Evolutionary conservation across 108 stramenopile genomes (phyloP), one percentile per base, ranked within the genome.

Genomic region (Nannochloropsis granulata): DNA sequence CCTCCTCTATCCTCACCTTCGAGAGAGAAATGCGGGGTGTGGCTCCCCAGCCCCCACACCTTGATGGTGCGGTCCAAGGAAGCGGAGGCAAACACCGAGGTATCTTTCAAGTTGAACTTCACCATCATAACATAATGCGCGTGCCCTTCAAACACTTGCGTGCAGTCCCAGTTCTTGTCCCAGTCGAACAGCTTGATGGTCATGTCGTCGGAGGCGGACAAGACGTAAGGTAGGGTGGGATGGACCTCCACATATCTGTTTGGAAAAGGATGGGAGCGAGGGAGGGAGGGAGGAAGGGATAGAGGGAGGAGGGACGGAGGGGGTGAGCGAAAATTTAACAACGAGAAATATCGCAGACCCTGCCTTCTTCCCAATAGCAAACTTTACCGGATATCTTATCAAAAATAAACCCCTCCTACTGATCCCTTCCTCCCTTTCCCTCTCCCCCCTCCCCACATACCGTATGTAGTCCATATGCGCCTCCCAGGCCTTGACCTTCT

Each of bases 71-170:
- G 88, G 93, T 99, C 98, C 86, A 99, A 92, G 82, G 94, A 94
- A 23, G 98, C 98, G 23, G 92, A 93, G 13, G 98, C 98, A 84
- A 99, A 99, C 56, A 97, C 98, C 85, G 98, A 98, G 83, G 96
- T 95, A 90, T 99, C 98, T 92, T 97, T 97, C 82, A 96, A 97
- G 89, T 99, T 99, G 92, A 98, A 95, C 89, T 95, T 95, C 85
- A 97, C 94, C 94, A 96, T 95, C 98, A 99, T 99, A 82, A 99
- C 98, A 83, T 98, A 99, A 86, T 99, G 98, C 13, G 94, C 91
- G 91, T 99, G 98, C 45, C 98, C 98, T 89, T 98, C 98, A 83
- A 96, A 98, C 13, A 90, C 79, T 90, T 95, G 94, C 3, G 94
- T 95, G 90, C 96, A 96, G 81, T 96, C 96, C 87, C 95, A 98